These are phyloP conservation scores for Nepenthes gracilis DNA, from an alignment of 148 eudicot species.

Conservation along the genomic window DNA sequence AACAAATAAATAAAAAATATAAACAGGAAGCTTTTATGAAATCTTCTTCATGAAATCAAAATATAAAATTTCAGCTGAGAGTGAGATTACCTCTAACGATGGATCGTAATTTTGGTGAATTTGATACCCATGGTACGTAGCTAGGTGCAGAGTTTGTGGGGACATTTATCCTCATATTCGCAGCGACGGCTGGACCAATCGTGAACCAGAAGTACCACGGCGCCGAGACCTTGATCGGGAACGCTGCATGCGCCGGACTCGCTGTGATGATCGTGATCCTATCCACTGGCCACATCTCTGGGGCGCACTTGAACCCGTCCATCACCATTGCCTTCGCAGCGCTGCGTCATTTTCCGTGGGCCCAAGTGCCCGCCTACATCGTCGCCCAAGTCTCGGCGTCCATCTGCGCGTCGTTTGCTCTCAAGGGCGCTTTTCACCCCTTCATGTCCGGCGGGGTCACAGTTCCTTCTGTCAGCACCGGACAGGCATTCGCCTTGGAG, in stretches of 20 bases:
- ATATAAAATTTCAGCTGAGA: too few species aligned
- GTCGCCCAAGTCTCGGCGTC: constrained; percentile 86
- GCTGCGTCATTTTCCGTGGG: constrained; percentile 90
- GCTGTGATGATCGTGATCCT: constrained; percentile 89
- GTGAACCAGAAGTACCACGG: constrained; percentile 77
- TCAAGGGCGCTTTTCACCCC: constrained; percentile 81
- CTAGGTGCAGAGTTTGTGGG: constrained; percentile 92
- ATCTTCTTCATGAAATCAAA: too few species aligned
- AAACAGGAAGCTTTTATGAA: too few species aligned
- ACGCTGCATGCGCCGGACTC: constrained; percentile 79
- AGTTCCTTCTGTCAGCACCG: constrained; percentile 49
- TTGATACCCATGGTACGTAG: constrained; percentile 18
- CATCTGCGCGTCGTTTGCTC: constrained; percentile 73
- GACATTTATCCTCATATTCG: constrained; percentile 86
- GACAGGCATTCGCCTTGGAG: constrained; percentile 79
- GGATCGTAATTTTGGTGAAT: too few species aligned
- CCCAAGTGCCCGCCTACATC: constrained; percentile 83
- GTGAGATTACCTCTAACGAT: too few species aligned
- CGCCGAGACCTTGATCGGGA: constrained; percentile 66
- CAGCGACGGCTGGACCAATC: constrained; percentile 84
- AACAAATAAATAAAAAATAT: too few species aligned
- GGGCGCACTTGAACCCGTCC: constrained; percentile 89
- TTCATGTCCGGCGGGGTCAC: constrained; percentile 90
- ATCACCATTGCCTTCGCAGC: constrained; percentile 88
- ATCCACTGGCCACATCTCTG: constrained; percentile 92